Evolutionary conservation across 2,329 filamentous ascomycete species (phyloP).

Genomic region (Ophiostoma sp.): DNA sequence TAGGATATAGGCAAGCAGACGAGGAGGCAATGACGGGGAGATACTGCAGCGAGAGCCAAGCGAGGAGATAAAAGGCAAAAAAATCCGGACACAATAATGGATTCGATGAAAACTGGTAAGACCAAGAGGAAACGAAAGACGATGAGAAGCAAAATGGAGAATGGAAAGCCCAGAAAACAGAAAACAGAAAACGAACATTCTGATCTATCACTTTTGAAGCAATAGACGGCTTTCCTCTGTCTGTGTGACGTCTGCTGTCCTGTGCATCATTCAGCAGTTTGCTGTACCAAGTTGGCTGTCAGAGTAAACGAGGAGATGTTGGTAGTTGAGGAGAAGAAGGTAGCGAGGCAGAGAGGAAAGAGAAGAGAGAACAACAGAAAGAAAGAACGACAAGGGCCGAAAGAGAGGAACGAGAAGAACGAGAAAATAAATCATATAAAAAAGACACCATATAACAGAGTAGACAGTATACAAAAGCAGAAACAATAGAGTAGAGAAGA

Average conservation of each 20-base stretch:
- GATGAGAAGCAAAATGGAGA: background rate
- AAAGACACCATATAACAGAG: background rate
- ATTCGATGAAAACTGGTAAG: background rate
- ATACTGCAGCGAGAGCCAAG: no score
- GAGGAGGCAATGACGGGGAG: no score
- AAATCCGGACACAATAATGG: no score
- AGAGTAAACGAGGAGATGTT: background rate
- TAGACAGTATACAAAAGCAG: background rate
- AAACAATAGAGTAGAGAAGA: background rate
- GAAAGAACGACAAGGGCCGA: no score
- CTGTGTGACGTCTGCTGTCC: constrained; percentile 6
- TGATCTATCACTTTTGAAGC: constrained; percentile 3
- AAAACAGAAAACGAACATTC: constrained; percentile 10
- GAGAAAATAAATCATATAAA: background rate
- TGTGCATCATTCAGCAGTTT: background rate
- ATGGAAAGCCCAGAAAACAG: background rate
- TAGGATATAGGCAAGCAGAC: no score
- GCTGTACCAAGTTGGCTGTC: background rate
- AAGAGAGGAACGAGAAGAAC: background rate
- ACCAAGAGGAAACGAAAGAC: background rate
- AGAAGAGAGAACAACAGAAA: background rate
- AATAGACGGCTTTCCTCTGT: constrained; percentile 4
- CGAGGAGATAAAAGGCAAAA: no score
- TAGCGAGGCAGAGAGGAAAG: background rate
- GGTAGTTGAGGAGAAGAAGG: background rate